phyloP scores from a whole-genome alignment of 2,329 filamentous ascomycete species.

The Septoria linicola region DNA sequence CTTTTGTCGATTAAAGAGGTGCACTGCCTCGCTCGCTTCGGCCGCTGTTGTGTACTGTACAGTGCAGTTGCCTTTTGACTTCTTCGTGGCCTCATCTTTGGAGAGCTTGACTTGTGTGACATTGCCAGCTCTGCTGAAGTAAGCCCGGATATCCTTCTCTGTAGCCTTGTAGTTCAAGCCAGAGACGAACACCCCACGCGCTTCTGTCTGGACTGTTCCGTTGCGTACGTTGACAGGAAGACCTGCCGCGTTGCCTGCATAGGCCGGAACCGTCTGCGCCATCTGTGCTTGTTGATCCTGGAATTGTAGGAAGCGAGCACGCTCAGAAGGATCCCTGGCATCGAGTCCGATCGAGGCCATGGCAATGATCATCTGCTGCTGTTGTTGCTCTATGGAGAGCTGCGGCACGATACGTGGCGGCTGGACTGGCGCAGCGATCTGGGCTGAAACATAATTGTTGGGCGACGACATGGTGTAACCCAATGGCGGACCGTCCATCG shows the following conservation, averaged over 20 bases:
- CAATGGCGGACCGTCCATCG: conserved; percentile 6
- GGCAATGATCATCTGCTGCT: neutral
- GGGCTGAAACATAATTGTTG: conserved; percentile 6
- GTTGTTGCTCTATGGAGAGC: neutral
- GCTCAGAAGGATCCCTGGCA: neutral
- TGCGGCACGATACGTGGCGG: neutral
- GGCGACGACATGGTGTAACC: conserved; percentile 2
- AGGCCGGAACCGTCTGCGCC: conserved; percentile 17
- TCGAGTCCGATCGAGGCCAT: neutral
- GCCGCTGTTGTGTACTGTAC: conserved; percentile 31
- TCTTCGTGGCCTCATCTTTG: conserved; percentile 29
- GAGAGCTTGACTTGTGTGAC: conserved; percentile 31
- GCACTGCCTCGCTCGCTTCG: conserved; percentile 30
- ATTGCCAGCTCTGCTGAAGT: conserved; percentile 31
- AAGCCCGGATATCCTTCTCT: conserved; percentile 27
- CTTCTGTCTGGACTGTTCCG: conserved; percentile 30
- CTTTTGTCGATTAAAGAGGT: conserved; percentile 26
- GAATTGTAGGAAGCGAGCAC: neutral
- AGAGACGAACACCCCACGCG: conserved; percentile 34
- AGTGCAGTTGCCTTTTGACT: conserved; percentile 34
- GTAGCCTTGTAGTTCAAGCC: conserved; percentile 32
- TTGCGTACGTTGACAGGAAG: conserved; percentile 30
- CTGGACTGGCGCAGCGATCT: neutral
- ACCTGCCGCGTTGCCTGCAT: conserved; percentile 26
- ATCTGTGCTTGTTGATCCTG: conserved; percentile 2